A percentile compares a stretch with the other conserved stretches of the same genome.
Conservation (phyloP, 1,284 basidiomycete species). For the Mycena sp. region DNA sequence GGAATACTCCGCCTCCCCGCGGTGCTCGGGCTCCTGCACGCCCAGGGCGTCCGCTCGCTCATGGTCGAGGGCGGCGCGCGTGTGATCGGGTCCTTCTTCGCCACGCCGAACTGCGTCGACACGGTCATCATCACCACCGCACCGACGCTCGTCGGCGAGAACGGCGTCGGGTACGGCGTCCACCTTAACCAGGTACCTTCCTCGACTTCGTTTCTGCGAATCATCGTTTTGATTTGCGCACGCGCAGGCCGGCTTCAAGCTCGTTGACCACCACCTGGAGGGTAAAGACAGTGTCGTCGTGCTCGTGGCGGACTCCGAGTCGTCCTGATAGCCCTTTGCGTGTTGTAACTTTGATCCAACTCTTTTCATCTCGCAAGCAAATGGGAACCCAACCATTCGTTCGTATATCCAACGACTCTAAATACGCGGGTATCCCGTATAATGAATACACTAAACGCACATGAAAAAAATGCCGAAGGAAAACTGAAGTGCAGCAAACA, state of each 20-base stretch:
- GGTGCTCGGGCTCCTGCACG: conserved; percentile 62
- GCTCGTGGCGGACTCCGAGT: neutral
- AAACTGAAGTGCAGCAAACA: no score
- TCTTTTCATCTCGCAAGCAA: no score
- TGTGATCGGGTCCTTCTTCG: conserved; percentile 84
- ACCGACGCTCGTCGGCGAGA: conserved; percentile 79
- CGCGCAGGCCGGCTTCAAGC: neutral
- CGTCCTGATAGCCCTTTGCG: no score
- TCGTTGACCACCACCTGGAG: conserved; percentile 13
- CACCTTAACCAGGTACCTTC: neutral
- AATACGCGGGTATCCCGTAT: no score
- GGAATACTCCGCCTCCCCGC: conserved; percentile 54
- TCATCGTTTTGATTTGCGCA: neutral
- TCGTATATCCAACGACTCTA: no score
- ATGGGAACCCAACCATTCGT: no score
- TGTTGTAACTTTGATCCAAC: no score
- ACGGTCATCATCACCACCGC: conserved; percentile 85
- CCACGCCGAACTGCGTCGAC: conserved; percentile 59
- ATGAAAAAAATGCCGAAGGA: no score
- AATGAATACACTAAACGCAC: no score
- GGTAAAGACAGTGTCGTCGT: conserved; percentile 23
- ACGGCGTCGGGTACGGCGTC: conserved; percentile 70
- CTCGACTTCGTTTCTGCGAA: neutral
- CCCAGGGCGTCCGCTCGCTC: conserved; percentile 71
- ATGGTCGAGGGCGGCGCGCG: conserved; percentile 97